phyloP scores from a whole-genome alignment of 345 rosid genomes.

The Euphorbia pulcherrima region DNA sequence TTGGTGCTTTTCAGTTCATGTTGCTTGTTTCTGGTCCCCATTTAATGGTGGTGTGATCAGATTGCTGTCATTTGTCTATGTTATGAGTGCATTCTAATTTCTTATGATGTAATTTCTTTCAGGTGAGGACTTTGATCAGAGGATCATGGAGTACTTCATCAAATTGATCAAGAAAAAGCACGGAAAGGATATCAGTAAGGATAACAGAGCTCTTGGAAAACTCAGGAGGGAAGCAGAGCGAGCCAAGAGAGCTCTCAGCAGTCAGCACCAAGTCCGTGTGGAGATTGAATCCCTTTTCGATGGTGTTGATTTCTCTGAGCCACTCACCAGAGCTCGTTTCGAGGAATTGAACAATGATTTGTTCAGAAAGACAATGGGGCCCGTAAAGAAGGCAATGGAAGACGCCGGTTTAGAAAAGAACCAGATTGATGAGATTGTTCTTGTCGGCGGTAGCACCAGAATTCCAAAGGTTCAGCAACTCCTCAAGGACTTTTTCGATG shows the following conservation, averaged over 20 bases:
- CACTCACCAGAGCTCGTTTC: conserved; percentile 94
- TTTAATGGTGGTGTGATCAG: too few species aligned
- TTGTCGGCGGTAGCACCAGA: conserved; percentile 98
- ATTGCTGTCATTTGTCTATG: too few species aligned
- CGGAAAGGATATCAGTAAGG: conserved; percentile 94
- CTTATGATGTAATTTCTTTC: conserved; percentile 21
- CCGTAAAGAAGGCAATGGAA: conserved; percentile 98
- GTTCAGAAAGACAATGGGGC: conserved; percentile 99
- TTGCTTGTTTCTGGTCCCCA: too few species aligned
- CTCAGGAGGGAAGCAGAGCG: conserved; percentile 90
- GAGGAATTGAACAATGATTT: conserved; percentile 95
- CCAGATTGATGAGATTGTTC: conserved; percentile 96
- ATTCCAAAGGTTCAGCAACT: conserved; percentile 99
- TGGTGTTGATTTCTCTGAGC: conserved; percentile 92
- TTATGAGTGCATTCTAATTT: conserved; percentile 2
- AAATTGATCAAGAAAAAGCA: conserved; percentile 97
- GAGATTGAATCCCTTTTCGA: conserved; percentile 95
- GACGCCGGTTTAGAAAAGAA: conserved; percentile 85
- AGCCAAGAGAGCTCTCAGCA: conserved; percentile 99
- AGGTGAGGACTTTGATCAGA: conserved; percentile 98
- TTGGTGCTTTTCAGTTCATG: not conserved
- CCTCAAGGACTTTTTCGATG: conserved; percentile 88
- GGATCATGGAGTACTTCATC: conserved; percentile 95
- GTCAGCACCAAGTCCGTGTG: conserved; percentile 99
- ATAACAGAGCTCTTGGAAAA: conserved; percentile 87